Percentiles rank a stretch among this genome's conserved stretches.
Evolutionary conservation across 306 rosid genomes (phyloP).

Genomic region (Trifolium fragiferum): DNA sequence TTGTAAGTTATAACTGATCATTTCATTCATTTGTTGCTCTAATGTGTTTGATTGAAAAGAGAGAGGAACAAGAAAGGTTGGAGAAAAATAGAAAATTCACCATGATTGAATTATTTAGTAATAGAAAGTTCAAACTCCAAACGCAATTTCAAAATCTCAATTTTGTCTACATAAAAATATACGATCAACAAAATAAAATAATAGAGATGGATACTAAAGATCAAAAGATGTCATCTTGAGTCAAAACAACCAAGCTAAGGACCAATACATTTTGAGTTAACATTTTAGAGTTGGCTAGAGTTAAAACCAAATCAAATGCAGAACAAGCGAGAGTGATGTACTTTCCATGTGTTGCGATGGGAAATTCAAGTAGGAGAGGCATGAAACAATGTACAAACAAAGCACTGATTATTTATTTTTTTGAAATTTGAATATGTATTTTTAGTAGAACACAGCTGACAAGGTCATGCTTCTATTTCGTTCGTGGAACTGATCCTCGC

Average conservation of each 20-base stretch:
- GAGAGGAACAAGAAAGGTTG: too few relatives aligned
- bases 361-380: not conserved
- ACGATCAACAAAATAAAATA: too few relatives aligned
- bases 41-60: too few relatives aligned
- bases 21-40: too few relatives aligned
- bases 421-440: slow-evolving; percentile 36
- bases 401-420: slow-evolving; percentile 37
- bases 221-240: not conserved
- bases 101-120: too few relatives aligned
- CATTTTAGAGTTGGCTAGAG: not conserved
- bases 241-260: not conserved
- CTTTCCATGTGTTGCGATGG: not conserved
- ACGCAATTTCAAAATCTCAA: too few relatives aligned
- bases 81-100: too few relatives aligned
- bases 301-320: not conserved
- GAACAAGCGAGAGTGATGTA: not conserved
- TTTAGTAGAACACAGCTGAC: slow-evolving; percentile 7
- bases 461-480: slow-evolving; percentile 46
- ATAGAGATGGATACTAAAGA: too few relatives aligned
- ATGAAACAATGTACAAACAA: slow-evolving; percentile 30
- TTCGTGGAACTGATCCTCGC: slow-evolving; percentile 54
- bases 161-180: too few relatives aligned
- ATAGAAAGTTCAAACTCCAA: too few relatives aligned
- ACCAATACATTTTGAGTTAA: not conserved
- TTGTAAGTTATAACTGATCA: too few relatives aligned